Evolutionary conservation across 73 alveolate species (phyloP).

Genomic region (Breviolum minutum): DNA sequence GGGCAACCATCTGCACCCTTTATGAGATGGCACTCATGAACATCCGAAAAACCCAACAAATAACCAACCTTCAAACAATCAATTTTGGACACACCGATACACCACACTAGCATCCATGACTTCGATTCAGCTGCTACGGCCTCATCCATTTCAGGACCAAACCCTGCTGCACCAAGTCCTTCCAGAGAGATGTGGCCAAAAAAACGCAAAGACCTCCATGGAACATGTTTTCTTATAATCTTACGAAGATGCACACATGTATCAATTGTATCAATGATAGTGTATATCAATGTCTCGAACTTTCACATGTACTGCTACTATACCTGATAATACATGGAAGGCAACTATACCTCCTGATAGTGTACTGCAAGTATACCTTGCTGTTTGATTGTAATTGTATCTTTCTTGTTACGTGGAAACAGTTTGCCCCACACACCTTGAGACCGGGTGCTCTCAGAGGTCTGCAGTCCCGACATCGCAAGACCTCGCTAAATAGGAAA

Average conservation of each 20-base stretch:
- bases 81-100: background rate
- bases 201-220: background rate
- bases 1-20: too few species aligned
- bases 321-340: too few species aligned
- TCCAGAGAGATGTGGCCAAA: too few species aligned
- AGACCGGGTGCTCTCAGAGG: background rate
- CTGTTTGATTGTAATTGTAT: too few species aligned
- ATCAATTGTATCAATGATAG: background rate
- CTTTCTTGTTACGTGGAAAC: too few species aligned
- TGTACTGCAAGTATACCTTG: too few species aligned
- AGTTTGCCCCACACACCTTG: background rate
- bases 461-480: conserved; percentile 1
- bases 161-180: conserved; percentile 31
- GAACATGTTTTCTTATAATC: background rate
- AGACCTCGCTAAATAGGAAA: background rate
- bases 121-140: background rate
- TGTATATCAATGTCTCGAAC: background rate
- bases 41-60: background rate
- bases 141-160: conserved; percentile 36
- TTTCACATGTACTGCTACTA: too few species aligned
- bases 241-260: too few species aligned
- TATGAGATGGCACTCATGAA: background rate
- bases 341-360: too few species aligned
- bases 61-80: background rate
- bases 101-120: background rate